phyloP scores from a whole-genome alignment of 139 green algal genomes.

The Yamagishiella unicocca region DNA sequence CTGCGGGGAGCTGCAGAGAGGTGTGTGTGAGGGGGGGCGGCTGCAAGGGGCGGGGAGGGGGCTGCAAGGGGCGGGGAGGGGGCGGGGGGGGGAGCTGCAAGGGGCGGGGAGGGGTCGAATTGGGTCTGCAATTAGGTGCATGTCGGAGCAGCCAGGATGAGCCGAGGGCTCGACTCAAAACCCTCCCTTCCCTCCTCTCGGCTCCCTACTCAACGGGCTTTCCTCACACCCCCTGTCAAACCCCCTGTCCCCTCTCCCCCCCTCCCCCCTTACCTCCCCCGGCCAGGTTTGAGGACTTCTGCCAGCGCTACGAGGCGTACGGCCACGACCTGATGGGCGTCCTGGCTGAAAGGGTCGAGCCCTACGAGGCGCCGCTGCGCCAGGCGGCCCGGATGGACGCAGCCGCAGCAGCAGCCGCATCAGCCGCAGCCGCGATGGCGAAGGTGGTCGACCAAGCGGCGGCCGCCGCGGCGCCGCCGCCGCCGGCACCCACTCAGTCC shows the following conservation, averaged over 20 bases:
- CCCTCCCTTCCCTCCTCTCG: no score
- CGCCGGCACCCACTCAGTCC: background rate
- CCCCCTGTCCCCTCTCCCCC: background rate
- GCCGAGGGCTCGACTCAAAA: background rate
- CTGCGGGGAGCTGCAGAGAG: background rate
- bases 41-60: background rate
- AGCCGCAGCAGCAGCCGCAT: background rate
- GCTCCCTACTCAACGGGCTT: background rate
- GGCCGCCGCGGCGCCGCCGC: background rate
- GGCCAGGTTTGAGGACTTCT: constrained; percentile 1
- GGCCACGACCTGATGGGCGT: constrained; percentile 26
- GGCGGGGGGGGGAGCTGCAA: background rate
- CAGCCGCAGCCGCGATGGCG: background rate
- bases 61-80: background rate
- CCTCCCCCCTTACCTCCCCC: background rate
- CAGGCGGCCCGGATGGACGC: background rate
- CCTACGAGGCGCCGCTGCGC: background rate
- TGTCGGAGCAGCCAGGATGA: background rate
- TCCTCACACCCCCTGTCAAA: background rate
- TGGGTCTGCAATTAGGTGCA: background rate
- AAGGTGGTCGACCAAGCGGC: no score
- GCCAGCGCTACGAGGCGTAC: constrained; percentile 13
- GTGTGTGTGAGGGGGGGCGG: background rate
- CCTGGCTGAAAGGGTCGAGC: constrained; percentile 3
- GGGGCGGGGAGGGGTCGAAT: background rate